phyloP scores from a whole-genome alignment of 2,329 filamentous ascomycete species.

The Penicillium sp. region DNA sequence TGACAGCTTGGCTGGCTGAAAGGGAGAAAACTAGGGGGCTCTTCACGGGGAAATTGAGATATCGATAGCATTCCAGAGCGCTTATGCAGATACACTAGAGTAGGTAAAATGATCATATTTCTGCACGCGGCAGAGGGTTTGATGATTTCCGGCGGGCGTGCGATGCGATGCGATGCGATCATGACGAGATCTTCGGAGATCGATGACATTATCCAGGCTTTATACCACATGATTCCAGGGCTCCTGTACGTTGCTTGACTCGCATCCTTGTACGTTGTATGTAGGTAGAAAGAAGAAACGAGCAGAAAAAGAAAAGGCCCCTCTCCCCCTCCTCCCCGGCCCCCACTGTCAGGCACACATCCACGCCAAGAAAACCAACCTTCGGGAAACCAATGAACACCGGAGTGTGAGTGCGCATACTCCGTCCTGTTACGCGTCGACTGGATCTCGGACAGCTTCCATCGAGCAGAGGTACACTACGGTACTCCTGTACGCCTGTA shows the following conservation, averaged over 20 bases:
- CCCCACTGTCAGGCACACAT: conserved; percentile 3
- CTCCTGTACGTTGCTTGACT: background rate
- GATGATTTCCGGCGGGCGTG: background rate
- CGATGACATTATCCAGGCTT: too few species aligned
- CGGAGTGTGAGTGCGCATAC: too few species aligned
- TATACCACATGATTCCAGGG: too few species aligned
- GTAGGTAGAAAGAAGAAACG: background rate
- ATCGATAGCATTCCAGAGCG: background rate
- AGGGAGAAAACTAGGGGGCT: too few species aligned
- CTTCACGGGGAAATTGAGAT: background rate
- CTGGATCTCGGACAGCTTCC: background rate
- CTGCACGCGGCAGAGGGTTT: conserved; percentile 1
- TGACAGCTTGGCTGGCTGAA: background rate
- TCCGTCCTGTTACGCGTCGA: too few species aligned
- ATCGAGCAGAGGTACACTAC: background rate
- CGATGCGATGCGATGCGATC: background rate
- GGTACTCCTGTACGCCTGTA: too few species aligned
- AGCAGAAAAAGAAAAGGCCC: background rate
- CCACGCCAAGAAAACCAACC: background rate
- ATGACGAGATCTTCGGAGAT: background rate
- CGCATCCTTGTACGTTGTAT: background rate
- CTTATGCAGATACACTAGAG: background rate
- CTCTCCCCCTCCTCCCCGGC: too few species aligned
- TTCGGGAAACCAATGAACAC: background rate
- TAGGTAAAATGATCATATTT: too few species aligned